Evolutionary conservation across 2,329 filamentous ascomycete species (phyloP).

Genomic region (Pseudopyrenochaeta lycopersici): DNA sequence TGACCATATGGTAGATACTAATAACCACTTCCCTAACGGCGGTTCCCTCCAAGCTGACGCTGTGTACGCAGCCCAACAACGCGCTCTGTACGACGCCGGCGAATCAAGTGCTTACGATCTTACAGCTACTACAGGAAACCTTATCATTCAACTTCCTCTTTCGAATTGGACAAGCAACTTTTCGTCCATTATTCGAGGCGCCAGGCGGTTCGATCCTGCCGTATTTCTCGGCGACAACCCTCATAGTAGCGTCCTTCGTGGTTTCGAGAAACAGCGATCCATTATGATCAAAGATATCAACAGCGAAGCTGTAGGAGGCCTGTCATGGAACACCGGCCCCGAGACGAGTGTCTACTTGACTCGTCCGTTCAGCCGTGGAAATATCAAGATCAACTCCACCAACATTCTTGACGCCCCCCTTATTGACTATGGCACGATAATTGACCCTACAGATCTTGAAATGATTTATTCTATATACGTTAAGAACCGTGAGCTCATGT

Average conservation of each 20-base stretch:
- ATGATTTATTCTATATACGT: slow-evolving; percentile 41
- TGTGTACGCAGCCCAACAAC: slow-evolving; percentile 41
- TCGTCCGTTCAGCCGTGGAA: slow-evolving; percentile 46
- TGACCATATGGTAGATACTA: slow-evolving; percentile 8
- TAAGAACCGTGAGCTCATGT: slow-evolving; percentile 44
- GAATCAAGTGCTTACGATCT: slow-evolving; percentile 39
- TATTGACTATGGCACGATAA: slow-evolving; percentile 38
- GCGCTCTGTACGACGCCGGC: slow-evolving; percentile 31
- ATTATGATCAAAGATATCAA: slow-evolving; percentile 26
- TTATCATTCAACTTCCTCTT: slow-evolving; percentile 25
- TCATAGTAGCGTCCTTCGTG: slow-evolving; percentile 25
- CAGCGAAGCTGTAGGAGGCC: slow-evolving; percentile 29
- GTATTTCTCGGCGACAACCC: slow-evolving; percentile 14
- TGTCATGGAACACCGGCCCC: slow-evolving; percentile 31
- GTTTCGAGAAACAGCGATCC: slow-evolving; percentile 37
- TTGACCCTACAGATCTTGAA: slow-evolving; percentile 42
- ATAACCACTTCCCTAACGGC: slow-evolving; percentile 24
- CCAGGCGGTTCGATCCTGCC: slow-evolving; percentile 10
- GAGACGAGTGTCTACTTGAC: slow-evolving; percentile 38
- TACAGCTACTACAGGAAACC: slow-evolving; percentile 27
- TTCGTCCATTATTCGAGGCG: slow-evolving; percentile 18
- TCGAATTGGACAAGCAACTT: slow-evolving; percentile 16
- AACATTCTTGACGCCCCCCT: slow-evolving; percentile 32
- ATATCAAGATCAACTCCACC: slow-evolving; percentile 41
- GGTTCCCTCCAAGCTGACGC: slow-evolving; percentile 26